These are phyloP conservation scores for Posidonia australis DNA, from an alignment of 106 monocot species.

Conservation along the genomic window DNA sequence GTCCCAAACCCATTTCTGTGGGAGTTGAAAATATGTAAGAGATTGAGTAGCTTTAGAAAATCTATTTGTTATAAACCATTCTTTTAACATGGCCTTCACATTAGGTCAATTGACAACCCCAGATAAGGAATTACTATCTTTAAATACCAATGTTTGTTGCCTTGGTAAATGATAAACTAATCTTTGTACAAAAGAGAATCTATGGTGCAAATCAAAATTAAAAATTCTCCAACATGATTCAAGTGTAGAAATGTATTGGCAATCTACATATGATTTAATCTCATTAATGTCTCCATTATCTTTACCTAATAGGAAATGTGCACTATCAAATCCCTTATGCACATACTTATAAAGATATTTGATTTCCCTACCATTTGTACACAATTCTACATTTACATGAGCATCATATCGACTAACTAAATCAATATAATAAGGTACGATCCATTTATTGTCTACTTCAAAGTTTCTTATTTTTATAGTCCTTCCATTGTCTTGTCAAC, in stretches of 20 bases:
- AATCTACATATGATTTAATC: neutral
- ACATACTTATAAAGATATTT: too few relatives aligned
- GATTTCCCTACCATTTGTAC: too few relatives aligned
- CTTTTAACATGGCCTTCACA: too few relatives aligned
- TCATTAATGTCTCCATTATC: neutral
- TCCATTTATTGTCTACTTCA: neutral
- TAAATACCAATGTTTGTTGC: neutral
- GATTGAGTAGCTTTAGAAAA: too few relatives aligned
- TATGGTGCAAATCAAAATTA: neutral
- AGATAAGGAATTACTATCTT: neutral
- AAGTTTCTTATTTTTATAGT: neutral
- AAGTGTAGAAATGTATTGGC: neutral
- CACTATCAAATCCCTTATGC: too few relatives aligned
- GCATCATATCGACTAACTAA: too few relatives aligned
- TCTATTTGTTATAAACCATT: too few relatives aligned
- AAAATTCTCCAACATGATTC: neutral
- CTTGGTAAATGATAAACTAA: neutral
- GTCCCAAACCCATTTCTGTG: neutral
- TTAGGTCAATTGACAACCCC: neutral
- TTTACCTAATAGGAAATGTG: too few relatives aligned
- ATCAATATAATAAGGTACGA: neutral
- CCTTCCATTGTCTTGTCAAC: neutral
- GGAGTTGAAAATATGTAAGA: neutral
- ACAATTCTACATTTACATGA: too few relatives aligned
- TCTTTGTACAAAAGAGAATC: neutral